Evolutionary conservation across 2,329 filamentous ascomycete genomes (phyloP), one percentile per base, ranked within the genome.

Genomic region (Diplodia sapinea): DNA sequence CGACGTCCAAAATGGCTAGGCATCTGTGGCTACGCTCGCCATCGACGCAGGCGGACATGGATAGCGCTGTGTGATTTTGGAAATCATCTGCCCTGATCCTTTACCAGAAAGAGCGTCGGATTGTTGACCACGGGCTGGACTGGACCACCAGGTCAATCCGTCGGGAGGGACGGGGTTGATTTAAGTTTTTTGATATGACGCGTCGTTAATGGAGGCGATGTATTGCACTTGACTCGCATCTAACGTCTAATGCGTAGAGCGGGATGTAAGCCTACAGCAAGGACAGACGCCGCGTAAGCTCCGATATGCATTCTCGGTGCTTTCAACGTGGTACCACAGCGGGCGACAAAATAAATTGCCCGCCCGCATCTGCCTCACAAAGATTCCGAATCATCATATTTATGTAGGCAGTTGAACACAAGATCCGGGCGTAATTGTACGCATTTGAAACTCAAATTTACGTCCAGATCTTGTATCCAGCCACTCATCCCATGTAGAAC

Each of bases 131-230:
- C 29, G 40, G 57, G 12, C 15, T 62, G 57, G n/a, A 36, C 7
- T 50, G 57, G n/a, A 36, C 49, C 13, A 29, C 8, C 8, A 47
- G 17, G 12, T 43, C 13, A 23, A 29, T 47, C 17, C n/a, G 11
- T 49, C 23, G 26, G 31, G 50, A 26, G 47, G 59, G 31, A 51
- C 31, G 20, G 33, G 47, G 38, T 31, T 13, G 13, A 7, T 51
- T 36, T 51, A 52, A 63, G 59, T 47, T 63, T 63, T 63, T 63
- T n/a, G 31, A 33, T 29, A 52, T 12, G 17, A 47, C 23, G 57
- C 57, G 31, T 23, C 57, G 15, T 47, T 20, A 59, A 31, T 15
- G 20, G 33, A 9, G 40, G 31, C 40, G 38, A 40, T 11, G 57
- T 26, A 51, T 63, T 40, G 43, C 47, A 26, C 20, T 38, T 38